Evolutionary conservation across 2,329 filamentous ascomycete species (phyloP).

Genomic region (Ascochyta pisi): DNA sequence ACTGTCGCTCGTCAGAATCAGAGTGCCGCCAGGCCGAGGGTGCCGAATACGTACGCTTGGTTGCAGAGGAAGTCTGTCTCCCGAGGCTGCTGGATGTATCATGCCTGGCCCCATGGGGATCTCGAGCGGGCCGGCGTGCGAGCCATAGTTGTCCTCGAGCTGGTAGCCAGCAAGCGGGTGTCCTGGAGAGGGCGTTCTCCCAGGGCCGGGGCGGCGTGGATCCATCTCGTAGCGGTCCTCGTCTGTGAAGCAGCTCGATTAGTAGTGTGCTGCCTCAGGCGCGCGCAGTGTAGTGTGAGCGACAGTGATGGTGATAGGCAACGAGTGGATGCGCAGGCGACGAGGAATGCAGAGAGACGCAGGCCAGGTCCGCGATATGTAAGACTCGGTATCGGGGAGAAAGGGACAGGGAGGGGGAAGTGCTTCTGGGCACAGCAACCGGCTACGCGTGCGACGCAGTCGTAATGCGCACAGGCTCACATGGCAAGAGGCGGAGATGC

Average conservation of each 20-base stretch:
- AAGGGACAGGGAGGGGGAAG: slow-evolving; percentile 17
- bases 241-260: slow-evolving; percentile 27
- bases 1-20: slow-evolving; percentile 53
- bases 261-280: slow-evolving; percentile 30
- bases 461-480: slow-evolving; percentile 14
- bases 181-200: slow-evolving; percentile 74
- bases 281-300: slow-evolving; percentile 22
- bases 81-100: slow-evolving; percentile 60
- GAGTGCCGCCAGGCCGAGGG: neutral
- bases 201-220: slow-evolving; percentile 54
- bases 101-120: slow-evolving; percentile 70
- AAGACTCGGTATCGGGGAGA: slow-evolving; percentile 1
- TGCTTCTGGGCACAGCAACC: slow-evolving; percentile 22
- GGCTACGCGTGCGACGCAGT: slow-evolving; percentile 20
- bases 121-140: slow-evolving; percentile 63
- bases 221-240: slow-evolving; percentile 55
- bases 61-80: slow-evolving; percentile 81
- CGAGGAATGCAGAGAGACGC: slow-evolving; percentile 14
- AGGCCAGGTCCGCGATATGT: slow-evolving; percentile 8
- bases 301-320: slow-evolving; percentile 3
- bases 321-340: slow-evolving; percentile 21
- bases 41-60: slow-evolving; percentile 71
- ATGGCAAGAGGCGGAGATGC: slow-evolving; percentile 14
- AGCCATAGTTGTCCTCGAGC: slow-evolving; percentile 77
- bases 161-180: slow-evolving; percentile 80